These are phyloP conservation scores for Leccinum arenicola DNA, from an alignment of 768 basidiomycete species.

Conservation along the genomic window DNA sequence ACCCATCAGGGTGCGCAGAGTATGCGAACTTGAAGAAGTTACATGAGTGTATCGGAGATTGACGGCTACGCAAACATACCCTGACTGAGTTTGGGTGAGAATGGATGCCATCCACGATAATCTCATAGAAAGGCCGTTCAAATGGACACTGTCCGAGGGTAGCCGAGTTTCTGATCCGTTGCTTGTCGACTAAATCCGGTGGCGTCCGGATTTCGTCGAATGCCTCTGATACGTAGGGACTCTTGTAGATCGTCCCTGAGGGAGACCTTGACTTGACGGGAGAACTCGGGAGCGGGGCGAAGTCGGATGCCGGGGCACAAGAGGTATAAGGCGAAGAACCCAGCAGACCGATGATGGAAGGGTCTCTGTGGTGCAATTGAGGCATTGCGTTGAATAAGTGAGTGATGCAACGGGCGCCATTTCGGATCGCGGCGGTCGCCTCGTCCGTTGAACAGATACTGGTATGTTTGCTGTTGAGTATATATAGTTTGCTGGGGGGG, in stretches of 20 bases:
- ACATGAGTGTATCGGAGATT: background rate
- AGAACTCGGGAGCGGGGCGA: constrained; percentile 21
- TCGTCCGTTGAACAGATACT: constrained; percentile 75
- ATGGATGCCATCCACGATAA: constrained; percentile 91
- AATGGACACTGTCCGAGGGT: constrained; percentile 45
- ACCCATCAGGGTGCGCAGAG: constrained; percentile 77
- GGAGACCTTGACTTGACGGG: constrained; percentile 13
- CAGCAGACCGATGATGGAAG: constrained; percentile 85
- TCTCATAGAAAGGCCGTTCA: constrained; percentile 77
- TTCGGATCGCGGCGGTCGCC: constrained; percentile 65
- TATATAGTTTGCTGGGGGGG: background rate
- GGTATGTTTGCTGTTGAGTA: background rate
- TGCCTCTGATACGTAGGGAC: constrained; percentile 51
- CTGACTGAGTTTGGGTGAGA: constrained; percentile 88
- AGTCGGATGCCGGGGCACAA: constrained; percentile 36
- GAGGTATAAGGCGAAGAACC: constrained; percentile 70
- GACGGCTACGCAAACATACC: constrained; percentile 40
- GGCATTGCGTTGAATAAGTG: constrained; percentile 96
- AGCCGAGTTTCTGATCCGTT: constrained; percentile 27
- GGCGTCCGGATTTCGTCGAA: constrained; percentile 58
- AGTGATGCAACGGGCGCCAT: constrained; percentile 83
- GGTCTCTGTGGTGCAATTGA: constrained; percentile 85
- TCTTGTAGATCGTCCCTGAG: constrained; percentile 13
- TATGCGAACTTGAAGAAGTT: constrained; percentile 64
- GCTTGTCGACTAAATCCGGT: constrained; percentile 45